phyloP scores from a whole-genome alignment of 441 rosid genomes.

The Viola pubescens region DNA sequence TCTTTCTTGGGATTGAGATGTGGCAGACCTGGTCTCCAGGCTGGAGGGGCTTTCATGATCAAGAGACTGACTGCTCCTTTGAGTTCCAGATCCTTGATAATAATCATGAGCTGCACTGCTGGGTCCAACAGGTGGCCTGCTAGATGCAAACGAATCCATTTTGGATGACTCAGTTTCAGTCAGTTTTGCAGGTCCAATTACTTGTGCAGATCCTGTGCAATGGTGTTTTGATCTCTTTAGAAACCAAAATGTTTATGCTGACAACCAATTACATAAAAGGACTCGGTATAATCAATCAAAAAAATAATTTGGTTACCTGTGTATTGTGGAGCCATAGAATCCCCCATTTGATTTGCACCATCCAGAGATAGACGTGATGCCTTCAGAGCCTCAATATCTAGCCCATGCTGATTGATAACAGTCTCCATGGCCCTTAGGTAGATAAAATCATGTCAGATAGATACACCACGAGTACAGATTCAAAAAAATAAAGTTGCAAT shows the following conservation, averaged over 20 bases:
- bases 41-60: conserved; percentile 97
- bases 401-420: conserved; percentile 82
- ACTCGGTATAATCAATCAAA: conserved; percentile 4
- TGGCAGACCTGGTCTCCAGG: conserved; percentile 81
- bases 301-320: conserved; percentile 43
- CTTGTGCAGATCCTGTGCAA: conserved; percentile 70
- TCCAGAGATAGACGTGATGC: conserved; percentile 63
- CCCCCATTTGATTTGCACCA: conserved; percentile 65
- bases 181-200: conserved; percentile 43
- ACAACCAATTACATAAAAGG: conserved; percentile 3
- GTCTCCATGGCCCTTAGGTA: conserved; percentile 97
- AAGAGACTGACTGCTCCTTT: conserved; percentile 62
- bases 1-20: conserved; percentile 82
- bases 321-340: conserved; percentile 48
- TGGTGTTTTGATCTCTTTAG: conserved; percentile 14
- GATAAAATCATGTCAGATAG: conserved; percentile 27
- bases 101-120: conserved; percentile 51
- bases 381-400: conserved; percentile 87
- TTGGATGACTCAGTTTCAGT: conserved; percentile 65
- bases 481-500: not conserved
- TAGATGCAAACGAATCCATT: conserved; percentile 53
- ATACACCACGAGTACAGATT: not conserved
- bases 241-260: conserved; percentile 7
- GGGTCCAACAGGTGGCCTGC: conserved; percentile 70
- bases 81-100: conserved; percentile 71